Evolutionary conservation across 2,329 filamentous ascomycete genomes (phyloP).

Genomic region (Ceratocystis cubensis): DNA sequence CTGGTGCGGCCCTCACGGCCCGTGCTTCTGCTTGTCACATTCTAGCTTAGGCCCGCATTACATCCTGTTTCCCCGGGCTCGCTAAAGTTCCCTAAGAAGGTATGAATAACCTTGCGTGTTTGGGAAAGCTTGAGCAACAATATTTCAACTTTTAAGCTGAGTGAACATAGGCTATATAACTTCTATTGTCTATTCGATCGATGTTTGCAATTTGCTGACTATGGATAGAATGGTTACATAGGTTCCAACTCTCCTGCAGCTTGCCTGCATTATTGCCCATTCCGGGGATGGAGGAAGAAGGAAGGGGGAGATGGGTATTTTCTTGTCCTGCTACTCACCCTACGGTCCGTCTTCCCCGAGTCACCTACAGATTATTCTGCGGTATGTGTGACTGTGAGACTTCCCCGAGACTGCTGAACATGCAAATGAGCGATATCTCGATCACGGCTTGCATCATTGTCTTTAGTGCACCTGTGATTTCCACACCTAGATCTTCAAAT

Average conservation of each 20-base stretch:
- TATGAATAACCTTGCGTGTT: background rate
- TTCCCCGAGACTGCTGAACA: background rate
- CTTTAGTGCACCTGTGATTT: background rate
- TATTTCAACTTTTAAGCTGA: background rate
- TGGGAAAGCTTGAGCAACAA: background rate
- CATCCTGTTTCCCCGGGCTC: conserved; percentile 1
- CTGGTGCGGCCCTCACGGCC: background rate
- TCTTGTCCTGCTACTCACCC: background rate
- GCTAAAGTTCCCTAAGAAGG: conserved; percentile 2
- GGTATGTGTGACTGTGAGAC: background rate
- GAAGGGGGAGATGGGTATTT: background rate
- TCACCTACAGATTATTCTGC: background rate
- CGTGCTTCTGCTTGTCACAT: conserved; percentile 3
- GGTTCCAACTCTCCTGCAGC: background rate
- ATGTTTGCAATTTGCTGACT: background rate
- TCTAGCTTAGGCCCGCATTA: background rate
- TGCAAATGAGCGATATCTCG: background rate
- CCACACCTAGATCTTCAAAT: background rate
- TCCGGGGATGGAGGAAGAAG: background rate
- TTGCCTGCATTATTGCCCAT: background rate
- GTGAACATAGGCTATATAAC: too few relatives aligned
- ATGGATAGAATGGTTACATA: background rate
- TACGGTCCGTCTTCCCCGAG: background rate
- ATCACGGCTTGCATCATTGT: background rate
- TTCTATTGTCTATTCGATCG: background rate